Base-by-base conservation (phyloP, 768 basidiomycete species). In the Lactifluus piperatus region DNA sequence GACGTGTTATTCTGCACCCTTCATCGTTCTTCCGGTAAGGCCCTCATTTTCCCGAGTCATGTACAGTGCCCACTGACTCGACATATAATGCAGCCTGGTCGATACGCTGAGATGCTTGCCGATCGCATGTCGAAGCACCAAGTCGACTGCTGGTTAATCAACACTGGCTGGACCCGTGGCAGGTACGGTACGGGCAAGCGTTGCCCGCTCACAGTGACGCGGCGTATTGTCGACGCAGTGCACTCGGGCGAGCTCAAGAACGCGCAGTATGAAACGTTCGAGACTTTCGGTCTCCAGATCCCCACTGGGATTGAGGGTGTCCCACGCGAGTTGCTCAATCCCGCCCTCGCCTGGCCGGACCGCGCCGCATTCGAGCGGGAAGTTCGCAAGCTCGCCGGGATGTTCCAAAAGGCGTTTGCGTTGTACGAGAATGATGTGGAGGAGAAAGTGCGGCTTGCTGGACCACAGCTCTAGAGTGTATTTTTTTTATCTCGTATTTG, bases 1-100 rank as follows among this genome's bases (percentile, higher is more conserved):
- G 20, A 97, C 94, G 32, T 98, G 97, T 75, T 99, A 97, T 82
- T 90, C 88, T 66, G 93, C 94, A 43, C 97, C 97, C n/a, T 98
- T 99, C 82, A 97, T 99, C 71, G 87, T 97, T 66, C 89, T 97
- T 56, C 95, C 97, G 74, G 85, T 86, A 70, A 41, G 83, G 20
- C 16, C 22, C 30, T 14, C 27, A 74, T 30, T 26, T 13, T 18
- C 18, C 48, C 47, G 41, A 24, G 61, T 43, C 22, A 11, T 51
- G 14, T 26, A n/a, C 26, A 20, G 34, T 44, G 0, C 10, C 16
- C 20, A 13, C 55, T 57, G 7, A 53, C 50, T 34, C 56, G 29
- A 47, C 36, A 2, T 51, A 44, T 50, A 14, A 30, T n/a, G 3
- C 65, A 86, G 85, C 94, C 94, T 46, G 83, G 89, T 36, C 88